A percentile compares a stretch with the other conserved stretches of the same genome.
These are phyloP conservation scores for Alloteropsis semialata DNA, from an alignment of 176 grass and related monocot genomes.

Conservation along the genomic window DNA sequence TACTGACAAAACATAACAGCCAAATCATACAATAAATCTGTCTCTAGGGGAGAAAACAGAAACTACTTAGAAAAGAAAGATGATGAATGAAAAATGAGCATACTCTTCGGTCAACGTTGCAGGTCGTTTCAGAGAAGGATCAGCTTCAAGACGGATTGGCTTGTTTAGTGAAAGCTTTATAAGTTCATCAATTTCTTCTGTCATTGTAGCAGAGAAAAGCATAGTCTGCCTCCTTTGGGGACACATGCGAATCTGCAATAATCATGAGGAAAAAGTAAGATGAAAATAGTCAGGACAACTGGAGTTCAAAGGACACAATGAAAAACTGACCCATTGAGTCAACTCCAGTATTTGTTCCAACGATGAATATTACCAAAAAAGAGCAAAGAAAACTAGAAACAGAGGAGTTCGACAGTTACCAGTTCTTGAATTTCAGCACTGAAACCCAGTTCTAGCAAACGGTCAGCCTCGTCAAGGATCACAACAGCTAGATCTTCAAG, in stretches of 20 bases:
- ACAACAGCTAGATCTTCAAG: slow-evolving; percentile 94
- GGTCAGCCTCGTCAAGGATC: slow-evolving; percentile 96
- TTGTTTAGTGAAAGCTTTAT: slow-evolving; percentile 91
- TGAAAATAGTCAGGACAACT: neutral
- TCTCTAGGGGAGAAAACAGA: neutral
- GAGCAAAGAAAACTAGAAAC: slow-evolving; percentile 17
- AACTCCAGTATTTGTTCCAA: neutral
- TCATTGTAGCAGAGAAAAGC: slow-evolving; percentile 99
- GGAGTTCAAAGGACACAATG: neutral
- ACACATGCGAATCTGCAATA: slow-evolving; percentile 75
- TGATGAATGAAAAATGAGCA: slow-evolving; percentile 5
- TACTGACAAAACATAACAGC: neutral
- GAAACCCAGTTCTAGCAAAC: slow-evolving; percentile 91
- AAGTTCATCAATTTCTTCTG: slow-evolving; percentile 77
- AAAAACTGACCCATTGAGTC: neutral
- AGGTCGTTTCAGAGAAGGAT: slow-evolving; percentile 79
- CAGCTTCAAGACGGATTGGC: slow-evolving; percentile 85
- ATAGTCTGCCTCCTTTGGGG: slow-evolving; percentile 91
- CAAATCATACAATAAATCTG: neutral
- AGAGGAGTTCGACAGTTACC: slow-evolving; percentile 41
- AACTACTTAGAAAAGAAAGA: neutral
- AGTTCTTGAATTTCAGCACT: slow-evolving; percentile 95
- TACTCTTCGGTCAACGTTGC: slow-evolving; percentile 91
- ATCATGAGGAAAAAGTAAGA: slow-evolving; percentile 8
- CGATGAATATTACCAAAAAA: neutral